A percentile compares a stretch with the other conserved stretches of the same genome.
phyloP scores from a whole-genome alignment of 495 filamentous ascomycete species.

The Podospora didyma region DNA sequence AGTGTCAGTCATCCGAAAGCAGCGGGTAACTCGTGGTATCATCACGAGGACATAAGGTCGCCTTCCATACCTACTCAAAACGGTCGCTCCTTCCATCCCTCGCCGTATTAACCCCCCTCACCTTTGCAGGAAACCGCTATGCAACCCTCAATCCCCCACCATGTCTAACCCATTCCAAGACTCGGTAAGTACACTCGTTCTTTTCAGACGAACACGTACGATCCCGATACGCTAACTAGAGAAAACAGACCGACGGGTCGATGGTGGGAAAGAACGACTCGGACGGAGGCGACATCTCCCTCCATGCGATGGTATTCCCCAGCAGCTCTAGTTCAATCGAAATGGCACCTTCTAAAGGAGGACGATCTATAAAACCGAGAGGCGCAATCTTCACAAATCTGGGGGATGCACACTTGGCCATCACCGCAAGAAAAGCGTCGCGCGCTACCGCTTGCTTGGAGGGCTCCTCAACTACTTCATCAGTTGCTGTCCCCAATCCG shows the following conservation, averaged over 20 bases:
- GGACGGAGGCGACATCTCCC: neutral
- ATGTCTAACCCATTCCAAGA: no score
- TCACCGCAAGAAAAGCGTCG: constrained; percentile 16
- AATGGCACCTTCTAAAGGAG: neutral
- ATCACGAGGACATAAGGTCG: no score
- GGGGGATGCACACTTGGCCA: constrained; percentile 24
- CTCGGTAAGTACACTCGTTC: no score
- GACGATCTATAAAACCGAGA: constrained; percentile 17
- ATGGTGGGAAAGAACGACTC: constrained; percentile 12
- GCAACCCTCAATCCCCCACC: no score
- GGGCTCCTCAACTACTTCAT: constrained; percentile 7
- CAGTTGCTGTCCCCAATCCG: constrained; percentile 2
- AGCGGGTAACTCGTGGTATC: no score
- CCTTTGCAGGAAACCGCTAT: no score
- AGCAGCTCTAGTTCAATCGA: neutral
- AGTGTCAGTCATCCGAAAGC: no score
- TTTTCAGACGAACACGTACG: no score
- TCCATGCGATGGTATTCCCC: neutral
- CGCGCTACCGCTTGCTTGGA: constrained; percentile 3
- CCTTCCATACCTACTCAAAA: no score
- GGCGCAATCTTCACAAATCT: constrained; percentile 20
- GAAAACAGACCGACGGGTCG: neutral
- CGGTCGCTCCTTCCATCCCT: no score
- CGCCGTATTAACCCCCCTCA: no score
- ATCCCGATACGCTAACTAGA: neutral